Evolutionary conservation across 2,329 filamentous ascomycete genomes (phyloP).

Genomic region (Volutella citrinella): DNA sequence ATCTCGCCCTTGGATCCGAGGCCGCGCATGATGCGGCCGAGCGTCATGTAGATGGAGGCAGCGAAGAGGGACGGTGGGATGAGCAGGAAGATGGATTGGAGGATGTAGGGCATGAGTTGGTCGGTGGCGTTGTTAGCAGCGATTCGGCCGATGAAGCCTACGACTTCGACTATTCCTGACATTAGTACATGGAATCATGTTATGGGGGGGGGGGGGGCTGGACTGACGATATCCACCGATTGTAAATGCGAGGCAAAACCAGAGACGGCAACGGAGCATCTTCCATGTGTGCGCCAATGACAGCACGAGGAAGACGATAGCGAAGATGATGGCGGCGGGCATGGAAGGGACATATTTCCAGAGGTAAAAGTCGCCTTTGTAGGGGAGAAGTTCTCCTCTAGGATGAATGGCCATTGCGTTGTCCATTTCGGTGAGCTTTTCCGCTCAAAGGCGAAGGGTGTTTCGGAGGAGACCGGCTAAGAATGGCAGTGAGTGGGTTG

Average conservation of each 20-base stretch:
- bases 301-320: slow-evolving; percentile 36
- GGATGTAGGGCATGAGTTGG: slow-evolving; percentile 25
- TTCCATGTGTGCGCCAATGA: slow-evolving; percentile 36
- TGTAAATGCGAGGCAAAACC: slow-evolving; percentile 42
- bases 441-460: neutral
- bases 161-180: slow-evolving; percentile 33
- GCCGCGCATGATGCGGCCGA: slow-evolving; percentile 36
- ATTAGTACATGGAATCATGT: slow-evolving; percentile 5
- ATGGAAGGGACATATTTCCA: slow-evolving; percentile 37
- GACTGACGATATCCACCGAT: slow-evolving; percentile 37
- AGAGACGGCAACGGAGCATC: slow-evolving; percentile 38
- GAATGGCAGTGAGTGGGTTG: too few relatives aligned
- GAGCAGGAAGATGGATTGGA: slow-evolving; percentile 30
- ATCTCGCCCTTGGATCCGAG: slow-evolving; percentile 23
- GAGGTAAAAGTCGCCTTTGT: slow-evolving; percentile 23
- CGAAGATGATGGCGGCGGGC: slow-evolving; percentile 39
- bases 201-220: too few relatives aligned
- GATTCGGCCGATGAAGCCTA: slow-evolving; percentile 30
- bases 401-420: too few relatives aligned
- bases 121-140: slow-evolving; percentile 19
- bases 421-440: too few relatives aligned
- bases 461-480: neutral
- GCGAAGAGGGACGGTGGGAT: slow-evolving; percentile 34
- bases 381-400: slow-evolving; percentile 7
- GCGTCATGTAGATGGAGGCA: too few relatives aligned